Percentiles rank a stretch among this genome's conserved stretches.
These are phyloP conservation scores for Trichoderma brevicompactum DNA, from an alignment of 2,329 filamentous ascomycete genomes.

Conservation along the genomic window DNA sequence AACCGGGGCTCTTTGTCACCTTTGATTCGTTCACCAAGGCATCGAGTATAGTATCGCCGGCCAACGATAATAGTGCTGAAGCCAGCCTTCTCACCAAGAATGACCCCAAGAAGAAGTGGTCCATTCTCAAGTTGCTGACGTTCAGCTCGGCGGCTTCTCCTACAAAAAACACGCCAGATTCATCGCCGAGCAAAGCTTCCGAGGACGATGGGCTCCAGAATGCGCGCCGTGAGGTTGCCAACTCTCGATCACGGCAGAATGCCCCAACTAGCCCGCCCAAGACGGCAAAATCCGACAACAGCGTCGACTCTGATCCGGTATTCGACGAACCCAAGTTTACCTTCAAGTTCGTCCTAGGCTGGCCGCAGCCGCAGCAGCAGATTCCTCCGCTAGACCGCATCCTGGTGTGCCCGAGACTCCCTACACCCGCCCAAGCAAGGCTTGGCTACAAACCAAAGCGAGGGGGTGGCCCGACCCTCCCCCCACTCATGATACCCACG, in stretches of 20 bases:
- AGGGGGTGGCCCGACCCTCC: slow-evolving; percentile 46
- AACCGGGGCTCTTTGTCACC: slow-evolving; percentile 53
- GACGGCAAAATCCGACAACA: slow-evolving; percentile 41
- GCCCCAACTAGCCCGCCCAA: slow-evolving; percentile 46
- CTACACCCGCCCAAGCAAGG: slow-evolving; percentile 69
- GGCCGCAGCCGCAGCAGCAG: slow-evolving; percentile 59
- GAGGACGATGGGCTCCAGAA: slow-evolving; percentile 55
- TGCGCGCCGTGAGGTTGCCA: slow-evolving; percentile 55
- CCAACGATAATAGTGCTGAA: slow-evolving; percentile 37
- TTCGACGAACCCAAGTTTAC: slow-evolving; percentile 63
- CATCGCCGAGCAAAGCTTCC: slow-evolving; percentile 28
- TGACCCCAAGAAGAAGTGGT: slow-evolving; percentile 64
- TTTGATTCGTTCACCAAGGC: slow-evolving; percentile 53
- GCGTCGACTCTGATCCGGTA: slow-evolving; percentile 58
- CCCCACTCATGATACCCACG: slow-evolving; percentile 48
- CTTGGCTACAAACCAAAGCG: slow-evolving; percentile 51
- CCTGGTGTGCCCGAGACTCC: slow-evolving; percentile 70
- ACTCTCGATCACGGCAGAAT: slow-evolving; percentile 44
- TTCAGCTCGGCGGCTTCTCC: slow-evolving; percentile 37
- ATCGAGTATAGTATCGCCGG: slow-evolving; percentile 33
- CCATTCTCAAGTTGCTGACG: slow-evolving; percentile 66
- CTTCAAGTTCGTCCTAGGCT: slow-evolving; percentile 77
- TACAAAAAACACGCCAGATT: background rate
- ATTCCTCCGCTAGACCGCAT: slow-evolving; percentile 63
- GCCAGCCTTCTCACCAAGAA: slow-evolving; percentile 37